Conservation (phyloP, 2,329 filamentous ascomycete genomes). For the Colletotrichum nymphaeae region DNA sequence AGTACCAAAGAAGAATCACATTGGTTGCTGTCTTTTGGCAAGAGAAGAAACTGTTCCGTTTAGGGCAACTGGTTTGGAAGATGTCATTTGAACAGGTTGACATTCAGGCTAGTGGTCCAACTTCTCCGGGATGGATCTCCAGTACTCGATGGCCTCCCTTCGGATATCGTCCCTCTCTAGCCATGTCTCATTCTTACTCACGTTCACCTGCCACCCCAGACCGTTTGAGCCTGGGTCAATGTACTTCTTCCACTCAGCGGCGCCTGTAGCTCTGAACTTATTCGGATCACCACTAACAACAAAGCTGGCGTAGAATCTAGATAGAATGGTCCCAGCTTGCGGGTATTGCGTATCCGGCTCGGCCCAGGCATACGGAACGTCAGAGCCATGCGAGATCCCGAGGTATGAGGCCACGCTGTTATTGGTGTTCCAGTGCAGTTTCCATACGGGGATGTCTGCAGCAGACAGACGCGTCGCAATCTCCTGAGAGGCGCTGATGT, state of each 20-base stretch:
- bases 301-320: slow-evolving; percentile 48
- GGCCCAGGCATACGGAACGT: slow-evolving; percentile 12
- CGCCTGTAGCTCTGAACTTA: slow-evolving; percentile 30
- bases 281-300: slow-evolving; percentile 50
- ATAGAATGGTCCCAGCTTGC: not conserved
- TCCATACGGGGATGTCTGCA: slow-evolving; percentile 46
- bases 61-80: too few relatives aligned
- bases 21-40: too few relatives aligned
- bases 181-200: slow-evolving; percentile 7
- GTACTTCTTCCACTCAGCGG: slow-evolving; percentile 38
- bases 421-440: slow-evolving; percentile 51
- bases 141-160: slow-evolving; percentile 20
- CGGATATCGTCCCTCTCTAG: slow-evolving; percentile 3
- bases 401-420: slow-evolving; percentile 46
- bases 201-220: slow-evolving; percentile 14
- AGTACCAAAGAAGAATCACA: too few relatives aligned
- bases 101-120: not conserved
- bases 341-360: slow-evolving; percentile 19
- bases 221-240: not conserved
- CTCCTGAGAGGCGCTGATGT: slow-evolving; percentile 13
- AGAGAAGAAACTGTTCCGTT: too few relatives aligned
- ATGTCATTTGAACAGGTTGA: too few relatives aligned
- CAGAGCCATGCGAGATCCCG: slow-evolving; percentile 17
- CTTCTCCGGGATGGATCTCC: slow-evolving; percentile 4
- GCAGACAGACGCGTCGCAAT: slow-evolving; percentile 1